Evolutionary conservation across 2,329 filamentous ascomycete species (phyloP).

Genomic region (Aspergillus sergii): DNA sequence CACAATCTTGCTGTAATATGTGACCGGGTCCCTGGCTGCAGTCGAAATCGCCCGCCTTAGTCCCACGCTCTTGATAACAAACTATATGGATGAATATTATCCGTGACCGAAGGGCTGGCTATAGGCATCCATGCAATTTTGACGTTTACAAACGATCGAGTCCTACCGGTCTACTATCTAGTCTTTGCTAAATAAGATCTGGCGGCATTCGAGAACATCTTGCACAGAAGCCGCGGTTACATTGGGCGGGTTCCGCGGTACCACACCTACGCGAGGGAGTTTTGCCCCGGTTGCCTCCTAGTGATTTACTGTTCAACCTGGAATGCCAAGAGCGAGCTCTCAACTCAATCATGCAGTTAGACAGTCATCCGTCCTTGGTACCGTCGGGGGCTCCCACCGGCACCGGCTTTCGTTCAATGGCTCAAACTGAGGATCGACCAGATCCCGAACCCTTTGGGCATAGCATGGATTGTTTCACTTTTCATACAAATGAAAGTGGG

Average conservation of each 20-base stretch:
- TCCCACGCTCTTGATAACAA: not conserved
- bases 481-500: not conserved
- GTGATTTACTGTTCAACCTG: not conserved
- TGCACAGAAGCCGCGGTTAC: not conserved
- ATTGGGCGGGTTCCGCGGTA: slow-evolving; percentile 1
- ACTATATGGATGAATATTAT: not conserved
- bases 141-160: too few species aligned
- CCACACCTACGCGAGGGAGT: not conserved
- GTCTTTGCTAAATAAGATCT: not conserved
- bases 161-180: not conserved
- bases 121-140: too few species aligned
- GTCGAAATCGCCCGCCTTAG: not conserved
- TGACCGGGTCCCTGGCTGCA: not conserved
- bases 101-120: not conserved
- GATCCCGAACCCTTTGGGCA: not conserved
- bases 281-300: not conserved
- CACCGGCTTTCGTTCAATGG: not conserved
- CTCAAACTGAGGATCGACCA: slow-evolving; percentile 1
- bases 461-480: not conserved
- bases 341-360: not conserved
- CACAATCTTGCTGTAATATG: not conserved
- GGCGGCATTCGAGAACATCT: not conserved
- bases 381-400: not conserved
- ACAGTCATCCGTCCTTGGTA: not conserved
- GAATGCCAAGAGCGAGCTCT: not conserved